phyloP scores from a whole-genome alignment of 306 rosid genomes.

The Castanea sativa region DNA sequence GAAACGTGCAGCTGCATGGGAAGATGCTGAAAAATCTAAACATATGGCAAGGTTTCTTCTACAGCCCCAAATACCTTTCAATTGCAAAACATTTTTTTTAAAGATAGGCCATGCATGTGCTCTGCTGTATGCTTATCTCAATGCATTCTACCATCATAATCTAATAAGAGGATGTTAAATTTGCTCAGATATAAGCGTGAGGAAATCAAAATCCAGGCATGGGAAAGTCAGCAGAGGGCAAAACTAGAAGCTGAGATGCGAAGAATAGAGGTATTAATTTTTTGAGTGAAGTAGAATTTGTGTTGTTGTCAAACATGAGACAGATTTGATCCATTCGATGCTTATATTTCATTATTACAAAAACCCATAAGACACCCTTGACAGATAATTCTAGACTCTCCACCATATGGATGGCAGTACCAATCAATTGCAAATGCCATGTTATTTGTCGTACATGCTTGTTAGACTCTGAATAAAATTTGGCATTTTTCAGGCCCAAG shows the following conservation, averaged over 20 bases:
- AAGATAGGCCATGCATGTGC: background rate
- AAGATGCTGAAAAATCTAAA: slow-evolving; percentile 82
- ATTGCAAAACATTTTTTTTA: background rate
- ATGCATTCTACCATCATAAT: slow-evolving; percentile 10
- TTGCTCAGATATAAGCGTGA: slow-evolving; percentile 74
- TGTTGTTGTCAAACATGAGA: background rate
- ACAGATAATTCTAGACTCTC: background rate
- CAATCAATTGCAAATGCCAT: background rate
- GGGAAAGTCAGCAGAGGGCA: slow-evolving; percentile 90
- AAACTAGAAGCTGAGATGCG: slow-evolving; percentile 84
- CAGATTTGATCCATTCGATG: background rate
- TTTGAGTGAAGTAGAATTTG: background rate
- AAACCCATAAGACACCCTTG: background rate
- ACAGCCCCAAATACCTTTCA: slow-evolving; percentile 12
- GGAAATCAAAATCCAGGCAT: slow-evolving; percentile 90
- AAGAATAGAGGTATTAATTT: slow-evolving; percentile 66
- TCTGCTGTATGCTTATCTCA: background rate
- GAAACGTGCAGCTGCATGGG: slow-evolving; percentile 87
- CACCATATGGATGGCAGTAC: background rate
- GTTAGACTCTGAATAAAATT: background rate
- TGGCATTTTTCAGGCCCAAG: slow-evolving; percentile 55
- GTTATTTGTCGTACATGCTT: background rate
- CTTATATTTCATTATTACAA: background rate
- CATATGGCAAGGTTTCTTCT: slow-evolving; percentile 77
- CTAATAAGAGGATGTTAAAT: slow-evolving; percentile 5